Base-by-base conservation (phyloP, 495 filamentous ascomycete species). In the Podospora pseudoanserina region DNA sequence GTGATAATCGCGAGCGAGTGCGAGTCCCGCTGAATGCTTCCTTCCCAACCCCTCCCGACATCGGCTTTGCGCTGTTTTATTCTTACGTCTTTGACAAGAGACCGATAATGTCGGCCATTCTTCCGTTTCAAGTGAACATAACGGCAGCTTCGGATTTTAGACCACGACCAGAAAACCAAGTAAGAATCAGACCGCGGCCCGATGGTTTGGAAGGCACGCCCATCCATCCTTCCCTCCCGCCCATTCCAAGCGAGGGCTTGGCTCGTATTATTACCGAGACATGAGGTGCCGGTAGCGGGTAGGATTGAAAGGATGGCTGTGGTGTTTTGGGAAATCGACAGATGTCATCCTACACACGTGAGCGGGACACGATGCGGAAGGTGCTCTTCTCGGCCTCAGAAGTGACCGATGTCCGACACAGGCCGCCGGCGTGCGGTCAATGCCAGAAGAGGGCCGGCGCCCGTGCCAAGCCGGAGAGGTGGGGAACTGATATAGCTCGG, bases 181-280 rank as follows among this genome's bases (percentile, higher is more conserved):
- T 56, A 56, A 19, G 23, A 23, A 23, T 23, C 16, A 19, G 23
- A 26, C 55, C 55, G 55, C 55, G 55, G 55, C 55, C 55, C 55
- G 55, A 58, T 58, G 55, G 54, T 5, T 18, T 57, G 1, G 11
- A 20, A 58, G 5, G 13, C 3, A 7, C 30, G 3, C 30, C 30
- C 30, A 23, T 23, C 23, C 23, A 23, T 32, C 30, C 30, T 32
- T 32, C 30, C 30, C 30, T 32, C 30, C 30, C 39, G 1, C 39
- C 13, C 39, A 49, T 26, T 58, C 55, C 55, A 58, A 58, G n/a
- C 55, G 55, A 58, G 55, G 55, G n/a, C 55, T 58, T 58, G 55
- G 55, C 55, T 26, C 18, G n/a, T 7, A 23, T 5, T 58, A n/a
- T 5, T 58, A 3, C 23, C n/a, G 19, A 20, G 55, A 58, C 9